A percentile compares a stretch with the other conserved stretches of the same genome.
These are phyloP conservation scores for Tylopilus balloui DNA, from an alignment of 768 basidiomycete genomes.

Conservation along the genomic window DNA sequence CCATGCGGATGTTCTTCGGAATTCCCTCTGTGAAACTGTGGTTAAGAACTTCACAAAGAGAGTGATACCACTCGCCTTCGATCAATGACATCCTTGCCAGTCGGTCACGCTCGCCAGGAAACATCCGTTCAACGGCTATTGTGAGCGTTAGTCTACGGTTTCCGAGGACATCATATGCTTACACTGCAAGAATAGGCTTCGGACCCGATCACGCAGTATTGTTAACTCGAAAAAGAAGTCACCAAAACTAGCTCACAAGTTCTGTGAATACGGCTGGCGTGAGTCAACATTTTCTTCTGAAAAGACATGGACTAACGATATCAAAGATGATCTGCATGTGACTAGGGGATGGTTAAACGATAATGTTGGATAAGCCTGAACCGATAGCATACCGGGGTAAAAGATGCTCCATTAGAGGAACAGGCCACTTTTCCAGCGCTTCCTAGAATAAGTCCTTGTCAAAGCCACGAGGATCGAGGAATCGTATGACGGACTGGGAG, in stretches of 20 bases:
- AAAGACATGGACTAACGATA: conserved; percentile 51
- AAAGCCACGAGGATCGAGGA: background rate
- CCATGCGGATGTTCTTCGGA: conserved; percentile 87
- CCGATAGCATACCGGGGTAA: conserved; percentile 58
- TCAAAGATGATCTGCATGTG: conserved; percentile 93
- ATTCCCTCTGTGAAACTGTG: conserved; percentile 55
- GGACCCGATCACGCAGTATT: background rate
- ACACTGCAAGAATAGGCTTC: conserved; percentile 64
- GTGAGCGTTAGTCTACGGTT: background rate
- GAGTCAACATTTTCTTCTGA: background rate
- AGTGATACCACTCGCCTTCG: conserved; percentile 51
- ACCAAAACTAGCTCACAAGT: conserved; percentile 23
- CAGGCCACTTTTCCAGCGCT: conserved; percentile 89
- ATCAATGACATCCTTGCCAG: conserved; percentile 88
- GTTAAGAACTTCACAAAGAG: background rate
- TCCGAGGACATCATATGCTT: conserved; percentile 11
- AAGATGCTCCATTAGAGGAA: conserved; percentile 79
- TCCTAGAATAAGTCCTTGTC: conserved; percentile 41
- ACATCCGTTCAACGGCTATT: conserved; percentile 80
- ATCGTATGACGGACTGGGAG: conserved; percentile 56
- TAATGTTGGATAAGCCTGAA: background rate
- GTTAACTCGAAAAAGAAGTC: background rate
- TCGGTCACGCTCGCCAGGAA: conserved; percentile 80
- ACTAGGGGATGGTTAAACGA: conserved; percentile 28
- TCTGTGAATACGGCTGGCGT: conserved; percentile 32